phyloP scores from a whole-genome alignment of 73 alveolate species.

The Paramecium pentaurelia region DNA sequence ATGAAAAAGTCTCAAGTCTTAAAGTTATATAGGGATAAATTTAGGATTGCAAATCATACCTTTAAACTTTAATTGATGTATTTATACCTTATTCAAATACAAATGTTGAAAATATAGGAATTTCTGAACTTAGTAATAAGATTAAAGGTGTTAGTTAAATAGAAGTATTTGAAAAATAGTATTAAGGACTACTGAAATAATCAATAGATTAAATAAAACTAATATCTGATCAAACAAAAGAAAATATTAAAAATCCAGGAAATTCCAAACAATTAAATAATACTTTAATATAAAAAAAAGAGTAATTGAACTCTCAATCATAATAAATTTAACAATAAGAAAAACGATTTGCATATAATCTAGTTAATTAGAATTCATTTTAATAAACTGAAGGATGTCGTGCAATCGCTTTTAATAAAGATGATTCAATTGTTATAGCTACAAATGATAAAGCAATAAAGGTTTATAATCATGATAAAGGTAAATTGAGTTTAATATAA shows the following conservation, averaged over 20 bases:
- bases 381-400: neutral
- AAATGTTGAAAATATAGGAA: neutral
- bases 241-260: too few relatives aligned
- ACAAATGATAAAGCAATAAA: neutral
- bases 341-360: neutral
- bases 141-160: neutral
- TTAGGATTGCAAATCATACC: neutral
- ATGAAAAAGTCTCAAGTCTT: neutral
- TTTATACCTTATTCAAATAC: neutral
- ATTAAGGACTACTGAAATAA: neutral
- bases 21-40: neutral
- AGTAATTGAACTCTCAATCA: neutral
- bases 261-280: too few relatives aligned
- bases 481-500: neutral
- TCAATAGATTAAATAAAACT: neutral
- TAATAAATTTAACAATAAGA: too few relatives aligned
- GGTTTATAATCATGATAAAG: neutral
- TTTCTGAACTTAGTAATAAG: neutral
- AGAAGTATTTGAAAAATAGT: neutral
- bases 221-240: neutral
- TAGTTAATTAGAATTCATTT: conserved; percentile 29
- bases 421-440: neutral
- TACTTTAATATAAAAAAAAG: neutral
- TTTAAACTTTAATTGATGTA: neutral
- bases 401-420: neutral